Base-by-base conservation (phyloP, 202 grass and related monocot species). In the Alloteropsis angusta region DNA sequence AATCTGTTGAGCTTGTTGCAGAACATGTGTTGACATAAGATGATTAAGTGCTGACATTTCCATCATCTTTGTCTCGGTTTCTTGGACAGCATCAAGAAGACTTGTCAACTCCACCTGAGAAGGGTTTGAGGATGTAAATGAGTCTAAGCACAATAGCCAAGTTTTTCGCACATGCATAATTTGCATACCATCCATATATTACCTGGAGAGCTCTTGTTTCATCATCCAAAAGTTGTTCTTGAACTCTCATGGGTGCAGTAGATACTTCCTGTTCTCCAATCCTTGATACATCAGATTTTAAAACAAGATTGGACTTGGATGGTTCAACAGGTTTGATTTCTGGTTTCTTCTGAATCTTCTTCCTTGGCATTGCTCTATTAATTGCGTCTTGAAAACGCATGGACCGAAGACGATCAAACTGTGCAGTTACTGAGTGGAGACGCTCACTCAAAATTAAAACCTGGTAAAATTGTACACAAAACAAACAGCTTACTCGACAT, bases 1-100 rank as follows among this genome's bases (percentile, higher is more conserved):
- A 77, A 95, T 93, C 60, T 99, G 92, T 48, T 99, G 88, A 76
- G 96, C 78, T 73, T 99, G 96, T 62, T 96, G 89, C 59, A 93
- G 75, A 76, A 99, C 96, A 88, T 96, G 96, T 46, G 90, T 93
- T 81, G 96, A 99, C 86, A 98, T 91, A 53, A 98, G 71, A 86
- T 95, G 92, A 68, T 90, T 98, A 81, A 98, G 81, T 61, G 85
- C 87, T n/a, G 95, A 98, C 87, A 98, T 95, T 72, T 98, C 95
- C 21, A 93, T 83, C 92, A 94, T 98, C 81, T 98, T 98, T 90
- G 85, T 98, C 72, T 98, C 89, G 0, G 92, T 94, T 90, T 89
- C 92, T 90, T 98, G 89, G 14, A 93, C 92, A 72, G 87, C 84
- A 77, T 98, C 92, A 77, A 95, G 78, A 75, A 98, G 88, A 76